Conservation (phyloP, 129 eudicot species). For the Artemisia annua region DNA sequence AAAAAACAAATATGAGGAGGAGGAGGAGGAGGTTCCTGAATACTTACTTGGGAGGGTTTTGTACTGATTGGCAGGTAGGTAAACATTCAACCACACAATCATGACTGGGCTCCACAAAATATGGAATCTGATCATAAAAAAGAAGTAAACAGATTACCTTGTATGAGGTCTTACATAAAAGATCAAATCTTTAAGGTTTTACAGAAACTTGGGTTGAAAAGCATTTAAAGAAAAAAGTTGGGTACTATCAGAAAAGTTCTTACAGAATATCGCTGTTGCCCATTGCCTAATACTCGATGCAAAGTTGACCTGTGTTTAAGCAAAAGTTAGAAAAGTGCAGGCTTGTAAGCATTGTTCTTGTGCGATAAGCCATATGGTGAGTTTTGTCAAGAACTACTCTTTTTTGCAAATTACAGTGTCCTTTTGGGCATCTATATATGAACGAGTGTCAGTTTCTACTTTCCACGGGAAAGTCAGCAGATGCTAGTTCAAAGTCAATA, state of each 20-base stretch:
- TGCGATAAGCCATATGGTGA: background rate
- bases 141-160: background rate
- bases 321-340: background rate
- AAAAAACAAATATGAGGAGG: no score
- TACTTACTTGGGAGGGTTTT: conserved; percentile 87
- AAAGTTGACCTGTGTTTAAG: conserved; percentile 64
- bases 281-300: conserved; percentile 80
- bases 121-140: conserved; percentile 60
- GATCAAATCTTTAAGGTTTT: background rate
- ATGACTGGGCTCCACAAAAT: conserved; percentile 71
- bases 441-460: no score
- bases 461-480: no score
- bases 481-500: no score
- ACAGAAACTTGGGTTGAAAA: background rate
- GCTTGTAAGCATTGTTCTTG: no score
- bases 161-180: conserved; percentile 3
- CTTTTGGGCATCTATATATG: no score
- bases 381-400: background rate
- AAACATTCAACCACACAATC: conserved; percentile 87
- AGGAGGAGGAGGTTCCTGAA: background rate
- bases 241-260: conserved; percentile 21
- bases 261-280: conserved; percentile 90
- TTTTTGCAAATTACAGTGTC: no score
- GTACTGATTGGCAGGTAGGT: conserved; percentile 70
- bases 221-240: background rate